A percentile compares a stretch with the other conserved stretches of the same genome.
Conservation (phyloP, 805 yeast genomes). For the Limtongia smithiae region DNA sequence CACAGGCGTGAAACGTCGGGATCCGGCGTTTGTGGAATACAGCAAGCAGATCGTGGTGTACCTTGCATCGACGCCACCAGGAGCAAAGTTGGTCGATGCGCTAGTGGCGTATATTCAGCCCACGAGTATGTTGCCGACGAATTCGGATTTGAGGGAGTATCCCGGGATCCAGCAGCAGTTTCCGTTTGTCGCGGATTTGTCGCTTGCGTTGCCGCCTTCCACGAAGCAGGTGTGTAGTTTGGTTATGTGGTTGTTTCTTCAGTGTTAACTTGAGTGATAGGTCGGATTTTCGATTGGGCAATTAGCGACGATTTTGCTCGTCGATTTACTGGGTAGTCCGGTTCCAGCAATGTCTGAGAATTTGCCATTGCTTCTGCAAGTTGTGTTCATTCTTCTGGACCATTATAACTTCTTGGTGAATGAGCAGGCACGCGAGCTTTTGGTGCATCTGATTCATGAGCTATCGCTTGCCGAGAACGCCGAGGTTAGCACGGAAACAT, state of each 20-base stretch:
- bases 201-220: slow-evolving; percentile 51
- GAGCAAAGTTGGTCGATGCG: slow-evolving; percentile 55
- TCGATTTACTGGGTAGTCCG: slow-evolving; percentile 69
- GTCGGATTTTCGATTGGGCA: slow-evolving; percentile 83
- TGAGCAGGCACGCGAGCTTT: slow-evolving; percentile 73
- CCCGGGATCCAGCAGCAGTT: slow-evolving; percentile 41
- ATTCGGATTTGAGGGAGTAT: slow-evolving; percentile 34
- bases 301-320: slow-evolving; percentile 76
- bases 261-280: not conserved
- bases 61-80: slow-evolving; percentile 50
- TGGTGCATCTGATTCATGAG: slow-evolving; percentile 68
- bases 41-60: slow-evolving; percentile 80
- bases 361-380: slow-evolving; percentile 73
- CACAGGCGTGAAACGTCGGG: slow-evolving; percentile 65
- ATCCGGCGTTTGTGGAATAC: slow-evolving; percentile 69
- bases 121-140: slow-evolving; percentile 81
- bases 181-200: slow-evolving; percentile 75
- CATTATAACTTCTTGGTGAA: slow-evolving; percentile 82
- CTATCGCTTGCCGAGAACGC: slow-evolving; percentile 51
- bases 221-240: slow-evolving; percentile 48
- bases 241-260: not conserved
- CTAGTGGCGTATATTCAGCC: slow-evolving; percentile 74
- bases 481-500: slow-evolving; percentile 30
- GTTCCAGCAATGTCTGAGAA: slow-evolving; percentile 57
- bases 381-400: slow-evolving; percentile 75